These are phyloP conservation scores for Coemansia sp. DNA, from an alignment of 192 early-diverging fungal species.

Conservation along the genomic window DNA sequence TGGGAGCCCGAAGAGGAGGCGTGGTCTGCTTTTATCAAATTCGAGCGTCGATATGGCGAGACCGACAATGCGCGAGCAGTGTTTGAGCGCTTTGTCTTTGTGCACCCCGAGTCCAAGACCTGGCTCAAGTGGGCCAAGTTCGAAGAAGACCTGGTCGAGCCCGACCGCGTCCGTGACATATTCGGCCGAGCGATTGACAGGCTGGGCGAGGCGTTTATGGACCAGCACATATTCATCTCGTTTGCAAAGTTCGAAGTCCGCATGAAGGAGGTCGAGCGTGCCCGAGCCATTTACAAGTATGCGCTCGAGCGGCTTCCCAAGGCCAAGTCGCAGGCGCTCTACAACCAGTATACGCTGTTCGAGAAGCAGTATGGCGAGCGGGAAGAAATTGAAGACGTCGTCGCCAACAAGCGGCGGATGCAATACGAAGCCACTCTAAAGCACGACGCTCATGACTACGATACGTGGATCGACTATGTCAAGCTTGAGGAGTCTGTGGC, in stretches of 20 bases:
- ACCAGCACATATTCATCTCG: conserved; percentile 92
- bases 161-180: conserved; percentile 78
- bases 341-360: conserved; percentile 94
- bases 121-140: conserved; percentile 98
- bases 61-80: conserved; percentile 78
- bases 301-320: conserved; percentile 88
- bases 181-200: conserved; percentile 86
- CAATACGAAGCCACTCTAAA: conserved; percentile 85
- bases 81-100: conserved; percentile 84
- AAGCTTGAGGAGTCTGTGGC: conserved; percentile 79
- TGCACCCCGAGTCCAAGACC: conserved; percentile 90
- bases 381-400: conserved; percentile 90
- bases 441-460: conserved; percentile 88
- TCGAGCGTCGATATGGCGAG: conserved; percentile 91
- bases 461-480: conserved; percentile 98
- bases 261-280: conserved; percentile 88
- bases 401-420: conserved; percentile 83
- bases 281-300: conserved; percentile 95
- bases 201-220: conserved; percentile 88
- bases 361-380: conserved; percentile 95
- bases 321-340: conserved; percentile 80
- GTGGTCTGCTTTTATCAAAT: conserved; percentile 94
- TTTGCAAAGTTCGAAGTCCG: conserved; percentile 97
- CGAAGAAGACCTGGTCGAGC: conserved; percentile 82
- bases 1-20: conserved; percentile 95